Percentiles rank a stretch among this genome's conserved stretches.
Conservation (phyloP, 352 stramenopile genomes). For the Lagenidium giganteum region DNA sequence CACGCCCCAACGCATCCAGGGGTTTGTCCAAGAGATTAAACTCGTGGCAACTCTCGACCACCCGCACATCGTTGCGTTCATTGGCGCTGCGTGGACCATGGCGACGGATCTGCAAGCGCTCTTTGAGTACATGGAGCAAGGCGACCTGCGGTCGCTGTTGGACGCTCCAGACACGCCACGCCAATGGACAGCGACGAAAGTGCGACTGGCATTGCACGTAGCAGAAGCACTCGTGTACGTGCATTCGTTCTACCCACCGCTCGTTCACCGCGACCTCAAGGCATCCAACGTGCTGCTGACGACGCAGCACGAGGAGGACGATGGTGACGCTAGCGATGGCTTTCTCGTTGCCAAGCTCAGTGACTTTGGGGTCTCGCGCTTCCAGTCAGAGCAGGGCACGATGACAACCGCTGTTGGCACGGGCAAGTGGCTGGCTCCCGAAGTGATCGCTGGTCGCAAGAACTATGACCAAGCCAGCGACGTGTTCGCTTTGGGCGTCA, state of each 20-base stretch:
- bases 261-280: slow-evolving; percentile 37
- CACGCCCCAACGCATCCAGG: slow-evolving; percentile 28
- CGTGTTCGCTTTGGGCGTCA: slow-evolving; percentile 29
- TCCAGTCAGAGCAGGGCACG: slow-evolving; percentile 26
- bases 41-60: slow-evolving; percentile 55
- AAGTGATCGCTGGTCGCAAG: slow-evolving; percentile 27
- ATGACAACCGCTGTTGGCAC: slow-evolving; percentile 32
- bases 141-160: slow-evolving; percentile 49
- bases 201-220: slow-evolving; percentile 27
- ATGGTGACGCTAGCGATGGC: too few relatives aligned
- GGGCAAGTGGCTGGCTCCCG: slow-evolving; percentile 26
- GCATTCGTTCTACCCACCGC: slow-evolving; percentile 30
- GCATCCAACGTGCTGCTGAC: slow-evolving; percentile 32
- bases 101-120: slow-evolving; percentile 49
- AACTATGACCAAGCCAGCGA: slow-evolving; percentile 31
- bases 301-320: slow-evolving; percentile 7
- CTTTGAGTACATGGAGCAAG: slow-evolving; percentile 63
- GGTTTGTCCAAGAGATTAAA: slow-evolving; percentile 71
- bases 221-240: slow-evolving; percentile 41
- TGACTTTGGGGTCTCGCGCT: slow-evolving; percentile 29
- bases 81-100: slow-evolving; percentile 60
- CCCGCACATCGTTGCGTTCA: slow-evolving; percentile 53
- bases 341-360: slow-evolving; percentile 41
- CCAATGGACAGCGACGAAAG: slow-evolving; percentile 30
- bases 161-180: slow-evolving; percentile 19